Percentiles rank a stretch among this genome's conserved stretches.
Conservation (phyloP, 768 basidiomycete genomes). For the Lactarius psammicola region DNA sequence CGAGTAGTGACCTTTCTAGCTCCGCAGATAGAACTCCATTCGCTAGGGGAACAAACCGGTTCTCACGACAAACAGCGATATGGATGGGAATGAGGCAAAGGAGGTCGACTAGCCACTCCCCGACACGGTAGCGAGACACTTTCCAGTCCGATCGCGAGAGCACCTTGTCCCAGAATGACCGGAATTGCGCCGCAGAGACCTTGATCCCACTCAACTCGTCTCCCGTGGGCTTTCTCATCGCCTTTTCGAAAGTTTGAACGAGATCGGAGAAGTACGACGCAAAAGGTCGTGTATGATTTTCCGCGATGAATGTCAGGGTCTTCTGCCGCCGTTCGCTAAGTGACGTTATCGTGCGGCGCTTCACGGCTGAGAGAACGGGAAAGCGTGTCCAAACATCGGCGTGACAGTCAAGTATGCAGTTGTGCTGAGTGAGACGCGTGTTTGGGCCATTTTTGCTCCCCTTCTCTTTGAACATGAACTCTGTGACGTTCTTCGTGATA, state of each 20-base stretch:
- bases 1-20: slow-evolving; percentile 52
- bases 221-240: slow-evolving; percentile 53
- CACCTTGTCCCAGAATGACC: slow-evolving; percentile 30
- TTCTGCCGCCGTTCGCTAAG: slow-evolving; percentile 34
- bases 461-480: slow-evolving; percentile 53
- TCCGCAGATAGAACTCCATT: slow-evolving; percentile 19
- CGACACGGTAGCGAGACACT: slow-evolving; percentile 44
- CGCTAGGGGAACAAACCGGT: slow-evolving; percentile 11
- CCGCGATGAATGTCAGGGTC: slow-evolving; percentile 46
- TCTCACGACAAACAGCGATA: slow-evolving; percentile 47
- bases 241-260: slow-evolving; percentile 46
- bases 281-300: slow-evolving; percentile 38
- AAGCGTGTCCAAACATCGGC: slow-evolving; percentile 20
- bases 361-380: slow-evolving; percentile 20
- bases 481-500: slow-evolving; percentile 55
- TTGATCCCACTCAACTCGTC: slow-evolving; percentile 41
- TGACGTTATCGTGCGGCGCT: slow-evolving; percentile 20
- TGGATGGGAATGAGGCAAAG: slow-evolving; percentile 66
- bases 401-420: slow-evolving; percentile 30
- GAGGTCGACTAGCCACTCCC: slow-evolving; percentile 63
- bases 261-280: slow-evolving; percentile 45
- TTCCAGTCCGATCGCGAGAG: slow-evolving; percentile 17
- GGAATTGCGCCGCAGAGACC: slow-evolving; percentile 37
- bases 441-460: slow-evolving; percentile 31
- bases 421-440: slow-evolving; percentile 39